phyloP scores from a whole-genome alignment of 164 flowering plant genomes.

The Macadamia integrifolia region DNA sequence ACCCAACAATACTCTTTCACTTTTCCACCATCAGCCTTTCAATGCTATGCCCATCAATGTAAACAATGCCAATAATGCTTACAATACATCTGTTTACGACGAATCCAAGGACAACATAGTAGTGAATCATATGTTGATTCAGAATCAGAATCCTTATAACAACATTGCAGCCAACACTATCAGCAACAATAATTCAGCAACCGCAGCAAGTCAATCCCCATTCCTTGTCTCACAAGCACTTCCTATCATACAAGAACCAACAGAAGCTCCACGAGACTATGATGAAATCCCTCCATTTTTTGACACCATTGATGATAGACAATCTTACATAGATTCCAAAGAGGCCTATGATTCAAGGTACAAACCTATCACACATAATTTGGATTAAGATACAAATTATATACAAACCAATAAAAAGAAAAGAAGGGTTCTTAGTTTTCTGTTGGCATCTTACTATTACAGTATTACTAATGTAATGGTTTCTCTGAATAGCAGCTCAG shows the following conservation, averaged over 20 bases:
- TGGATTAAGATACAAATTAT: no score
- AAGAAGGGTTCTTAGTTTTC: no score
- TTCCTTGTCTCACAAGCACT: conserved; percentile 20
- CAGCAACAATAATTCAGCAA: conserved; percentile 17
- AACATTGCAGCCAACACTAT: conserved; percentile 8
- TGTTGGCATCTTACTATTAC: not conserved
- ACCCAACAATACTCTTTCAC: conserved; percentile 6
- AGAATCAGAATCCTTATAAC: conserved; percentile 12
- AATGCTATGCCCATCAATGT: conserved; percentile 1
- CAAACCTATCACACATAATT: no score
- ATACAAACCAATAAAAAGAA: no score
- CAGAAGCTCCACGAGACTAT: conserved; percentile 29
- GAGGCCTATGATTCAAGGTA: conserved; percentile 60
- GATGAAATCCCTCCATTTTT: conserved; percentile 58
- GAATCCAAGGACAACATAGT: no score
- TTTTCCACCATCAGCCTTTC: conserved; percentile 13
- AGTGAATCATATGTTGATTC: conserved; percentile 39
- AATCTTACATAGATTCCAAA: conserved; percentile 56
- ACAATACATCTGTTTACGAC: no score
- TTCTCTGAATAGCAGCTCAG: conserved; percentile 39
- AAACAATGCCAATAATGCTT: no score
- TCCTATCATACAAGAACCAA: conserved; percentile 18
- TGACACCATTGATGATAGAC: conserved; percentile 59
- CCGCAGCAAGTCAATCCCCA: conserved; percentile 29
- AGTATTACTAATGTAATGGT: not conserved